Conservation (phyloP, 208 protist genomes). For the Naegleria fowleri region DNA sequence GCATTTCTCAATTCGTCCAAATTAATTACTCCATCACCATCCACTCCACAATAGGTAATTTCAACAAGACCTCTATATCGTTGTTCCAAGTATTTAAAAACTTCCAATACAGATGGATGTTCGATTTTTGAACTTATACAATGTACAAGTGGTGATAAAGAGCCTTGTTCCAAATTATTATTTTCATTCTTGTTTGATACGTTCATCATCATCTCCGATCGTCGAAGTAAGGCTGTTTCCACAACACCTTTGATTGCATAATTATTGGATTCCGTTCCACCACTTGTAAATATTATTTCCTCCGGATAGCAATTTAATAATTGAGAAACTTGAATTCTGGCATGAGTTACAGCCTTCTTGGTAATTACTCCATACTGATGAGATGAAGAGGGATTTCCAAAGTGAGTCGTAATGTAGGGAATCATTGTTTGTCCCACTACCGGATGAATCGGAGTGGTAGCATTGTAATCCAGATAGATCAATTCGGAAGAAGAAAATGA, state of each 20-base stretch:
- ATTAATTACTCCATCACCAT: slow-evolving; percentile 90
- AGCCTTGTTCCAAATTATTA: background rate
- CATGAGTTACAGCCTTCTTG: slow-evolving; percentile 38
- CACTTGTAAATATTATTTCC: slow-evolving; percentile 47
- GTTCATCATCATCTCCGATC: background rate
- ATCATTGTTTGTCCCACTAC: slow-evolving; percentile 90
- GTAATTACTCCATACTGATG: slow-evolving; percentile 40
- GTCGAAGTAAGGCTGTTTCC: background rate
- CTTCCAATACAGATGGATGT: slow-evolving; percentile 99
- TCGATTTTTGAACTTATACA: slow-evolving; percentile 90
- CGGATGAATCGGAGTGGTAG: slow-evolving; percentile 67
- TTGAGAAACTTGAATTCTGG: slow-evolving; percentile 35
- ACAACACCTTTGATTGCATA: slow-evolving; percentile 41
- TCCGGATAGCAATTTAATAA: slow-evolving; percentile 26
- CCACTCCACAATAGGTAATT: slow-evolving; percentile 93
- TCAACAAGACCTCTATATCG: slow-evolving; percentile 67
- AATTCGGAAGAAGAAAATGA: too few species aligned
- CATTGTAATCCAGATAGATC: slow-evolving; percentile 35
- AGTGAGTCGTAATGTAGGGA: slow-evolving; percentile 84
- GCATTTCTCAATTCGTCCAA: slow-evolving; percentile 53
- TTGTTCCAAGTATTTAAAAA: slow-evolving; percentile 88
- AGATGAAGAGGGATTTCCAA: slow-evolving; percentile 43
- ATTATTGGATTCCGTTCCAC: slow-evolving; percentile 58
- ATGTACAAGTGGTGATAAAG: background rate
- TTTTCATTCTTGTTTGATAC: background rate